Evolutionary conservation across 169 alveolate genomes (phyloP).

Genomic region (Plasmodium billcollinsi): DNA sequence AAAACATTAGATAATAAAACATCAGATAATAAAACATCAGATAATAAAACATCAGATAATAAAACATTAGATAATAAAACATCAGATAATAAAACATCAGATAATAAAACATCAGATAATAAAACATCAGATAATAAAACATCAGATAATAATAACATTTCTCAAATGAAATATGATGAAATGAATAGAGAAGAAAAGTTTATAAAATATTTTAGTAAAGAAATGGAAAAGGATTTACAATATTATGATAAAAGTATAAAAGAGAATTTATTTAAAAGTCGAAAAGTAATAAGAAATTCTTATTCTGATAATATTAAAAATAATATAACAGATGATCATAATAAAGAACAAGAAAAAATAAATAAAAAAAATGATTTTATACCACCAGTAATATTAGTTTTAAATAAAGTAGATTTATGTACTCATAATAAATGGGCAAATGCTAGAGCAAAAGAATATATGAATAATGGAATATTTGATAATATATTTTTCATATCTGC

Average conservation of each 20-base stretch:
- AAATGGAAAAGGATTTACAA: constrained; percentile 42
- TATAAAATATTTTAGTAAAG: constrained; percentile 31
- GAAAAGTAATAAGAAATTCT: constrained; percentile 62
- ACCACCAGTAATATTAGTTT: constrained; percentile 84
- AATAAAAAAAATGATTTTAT: constrained; percentile 18
- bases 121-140: neutral
- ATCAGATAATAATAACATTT: neutral
- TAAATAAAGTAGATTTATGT: constrained; percentile 84
- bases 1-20: neutral
- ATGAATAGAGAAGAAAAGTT: constrained; percentile 9
- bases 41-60: neutral
- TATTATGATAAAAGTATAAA: constrained; percentile 68
- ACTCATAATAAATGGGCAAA: constrained; percentile 85
- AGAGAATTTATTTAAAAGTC: constrained; percentile 52
- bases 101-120: neutral
- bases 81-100: neutral
- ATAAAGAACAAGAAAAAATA: neutral
- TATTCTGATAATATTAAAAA: constrained; percentile 1
- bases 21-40: neutral
- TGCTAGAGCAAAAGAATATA: constrained; percentile 82
- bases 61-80: neutral
- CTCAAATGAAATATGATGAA: neutral
- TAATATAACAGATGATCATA: too few relatives aligned
- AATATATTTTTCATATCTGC: constrained; percentile 87
- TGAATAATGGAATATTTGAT: constrained; percentile 88